These are phyloP conservation scores for Multifurca ochricompacta DNA, from an alignment of 768 basidiomycete genomes.

Conservation along the genomic window DNA sequence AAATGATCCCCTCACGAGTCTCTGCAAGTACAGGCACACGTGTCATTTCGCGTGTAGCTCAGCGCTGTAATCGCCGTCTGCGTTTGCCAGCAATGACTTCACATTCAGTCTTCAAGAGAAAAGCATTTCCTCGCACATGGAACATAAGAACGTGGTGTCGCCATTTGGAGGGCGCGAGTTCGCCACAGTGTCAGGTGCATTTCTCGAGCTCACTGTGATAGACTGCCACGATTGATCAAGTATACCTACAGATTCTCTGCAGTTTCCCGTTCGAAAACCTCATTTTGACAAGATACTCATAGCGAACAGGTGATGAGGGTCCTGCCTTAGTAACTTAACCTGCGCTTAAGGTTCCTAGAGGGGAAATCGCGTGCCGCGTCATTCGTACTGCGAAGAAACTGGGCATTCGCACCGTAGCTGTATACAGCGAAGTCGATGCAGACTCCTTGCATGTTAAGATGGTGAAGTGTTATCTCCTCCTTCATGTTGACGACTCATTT, in stretches of 20 bases:
- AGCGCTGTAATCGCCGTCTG: neutral
- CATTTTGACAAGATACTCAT: conserved; percentile 89
- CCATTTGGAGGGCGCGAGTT: neutral
- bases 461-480: conserved; percentile 33
- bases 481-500: neutral
- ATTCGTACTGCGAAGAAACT: conserved; percentile 84
- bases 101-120: neutral
- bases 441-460: conserved; percentile 75
- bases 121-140: neutral
- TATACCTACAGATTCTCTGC: neutral
- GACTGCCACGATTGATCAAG: neutral
- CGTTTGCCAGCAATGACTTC: neutral
- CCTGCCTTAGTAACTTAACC: neutral
- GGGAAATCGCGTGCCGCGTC: conserved; percentile 93
- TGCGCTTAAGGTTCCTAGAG: conserved; percentile 38
- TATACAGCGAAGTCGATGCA: conserved; percentile 83
- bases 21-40: neutral
- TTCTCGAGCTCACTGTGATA: neutral
- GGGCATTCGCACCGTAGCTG: conserved; percentile 86
- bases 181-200: conserved; percentile 5
- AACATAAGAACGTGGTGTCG: neutral
- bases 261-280: conserved; percentile 30
- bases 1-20: conserved; percentile 4
- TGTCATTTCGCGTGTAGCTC: neutral
- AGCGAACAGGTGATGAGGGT: conserved; percentile 64